These are phyloP conservation scores for Inga leiocalycina DNA, from an alignment of 306 rosid genomes.

Conservation along the genomic window DNA sequence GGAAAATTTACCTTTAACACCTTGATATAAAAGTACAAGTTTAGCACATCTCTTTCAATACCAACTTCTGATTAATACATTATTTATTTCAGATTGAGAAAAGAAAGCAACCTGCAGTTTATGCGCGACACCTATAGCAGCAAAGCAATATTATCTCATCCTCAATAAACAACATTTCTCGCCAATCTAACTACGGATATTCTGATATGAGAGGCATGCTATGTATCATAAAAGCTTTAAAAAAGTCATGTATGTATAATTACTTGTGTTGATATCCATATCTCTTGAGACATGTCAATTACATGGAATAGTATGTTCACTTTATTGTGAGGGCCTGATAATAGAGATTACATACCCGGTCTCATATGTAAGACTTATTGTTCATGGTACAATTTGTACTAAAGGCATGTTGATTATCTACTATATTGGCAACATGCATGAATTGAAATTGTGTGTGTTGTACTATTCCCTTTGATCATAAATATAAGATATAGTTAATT, in stretches of 20 bases:
- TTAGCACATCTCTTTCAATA: slow-evolving; percentile 52
- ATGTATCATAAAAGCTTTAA: neutral
- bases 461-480: rapidly evolving
- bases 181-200: neutral
- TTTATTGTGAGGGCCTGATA: neutral
- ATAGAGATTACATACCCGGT: neutral
- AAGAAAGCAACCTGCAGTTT: slow-evolving; percentile 36
- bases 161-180: neutral
- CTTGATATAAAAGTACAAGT: slow-evolving; percentile 1
- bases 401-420: too few relatives aligned
- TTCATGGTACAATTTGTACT: too few relatives aligned
- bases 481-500: too few relatives aligned
- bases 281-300: slow-evolving; percentile 20
- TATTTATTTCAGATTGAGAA: slow-evolving; percentile 35
- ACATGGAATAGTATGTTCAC: neutral
- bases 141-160: slow-evolving; percentile 14
- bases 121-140: slow-evolving; percentile 18
- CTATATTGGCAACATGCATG: too few relatives aligned
- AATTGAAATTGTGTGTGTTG: too few relatives aligned
- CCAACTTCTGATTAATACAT: slow-evolving; percentile 60
- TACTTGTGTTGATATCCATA: neutral
- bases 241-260: neutral
- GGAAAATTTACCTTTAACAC: slow-evolving; percentile 2
- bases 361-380: too few relatives aligned
- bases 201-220: neutral